A percentile compares a stretch with the other conserved stretches of the same genome.
Conservation (phyloP, 2,329 filamentous ascomycete genomes). For the Colletotrichum trifolii region DNA sequence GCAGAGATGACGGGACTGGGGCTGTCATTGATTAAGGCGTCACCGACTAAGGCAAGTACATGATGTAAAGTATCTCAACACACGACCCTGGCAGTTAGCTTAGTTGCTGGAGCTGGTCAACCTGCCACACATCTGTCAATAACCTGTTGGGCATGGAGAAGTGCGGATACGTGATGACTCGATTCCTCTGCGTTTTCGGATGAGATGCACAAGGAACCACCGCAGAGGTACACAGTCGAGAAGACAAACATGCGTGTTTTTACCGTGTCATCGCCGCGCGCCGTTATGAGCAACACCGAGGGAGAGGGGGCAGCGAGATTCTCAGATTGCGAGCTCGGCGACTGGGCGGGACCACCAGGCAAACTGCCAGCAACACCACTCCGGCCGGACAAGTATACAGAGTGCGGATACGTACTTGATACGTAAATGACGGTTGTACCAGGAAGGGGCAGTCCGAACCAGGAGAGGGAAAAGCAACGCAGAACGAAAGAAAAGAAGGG, state of each 20-base stretch:
- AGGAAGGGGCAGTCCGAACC: constrained; percentile 13
- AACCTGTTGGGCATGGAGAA: too few relatives aligned
- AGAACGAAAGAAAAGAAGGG: constrained; percentile 1
- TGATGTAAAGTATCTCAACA: constrained; percentile 16
- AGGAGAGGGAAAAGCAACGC: constrained; percentile 2
- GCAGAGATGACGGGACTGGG: constrained; percentile 30
- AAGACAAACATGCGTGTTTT: too few relatives aligned
- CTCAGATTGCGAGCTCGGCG: constrained; percentile 25
- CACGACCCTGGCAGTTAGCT: constrained; percentile 17
- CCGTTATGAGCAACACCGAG: constrained; percentile 34
- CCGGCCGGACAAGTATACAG: too few relatives aligned
- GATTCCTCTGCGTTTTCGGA: too few relatives aligned
- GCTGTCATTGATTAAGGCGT: constrained; percentile 37
- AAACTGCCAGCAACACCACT: too few relatives aligned
- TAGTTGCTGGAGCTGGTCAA: constrained; percentile 7
- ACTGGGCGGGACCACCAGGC: constrained; percentile 15
- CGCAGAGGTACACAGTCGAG: too few relatives aligned
- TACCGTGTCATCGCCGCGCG: not conserved
- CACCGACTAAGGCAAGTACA: constrained; percentile 33
- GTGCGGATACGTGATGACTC: too few relatives aligned
- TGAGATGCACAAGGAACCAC: too few relatives aligned
- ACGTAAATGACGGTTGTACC: not conserved
- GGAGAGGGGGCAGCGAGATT: constrained; percentile 1
- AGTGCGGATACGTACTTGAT: too few relatives aligned
- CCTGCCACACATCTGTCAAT: constrained; percentile 4